Evolutionary conservation across 2,329 filamentous ascomycete species (phyloP).

Genomic region (Aspergillus novofumigatus): DNA sequence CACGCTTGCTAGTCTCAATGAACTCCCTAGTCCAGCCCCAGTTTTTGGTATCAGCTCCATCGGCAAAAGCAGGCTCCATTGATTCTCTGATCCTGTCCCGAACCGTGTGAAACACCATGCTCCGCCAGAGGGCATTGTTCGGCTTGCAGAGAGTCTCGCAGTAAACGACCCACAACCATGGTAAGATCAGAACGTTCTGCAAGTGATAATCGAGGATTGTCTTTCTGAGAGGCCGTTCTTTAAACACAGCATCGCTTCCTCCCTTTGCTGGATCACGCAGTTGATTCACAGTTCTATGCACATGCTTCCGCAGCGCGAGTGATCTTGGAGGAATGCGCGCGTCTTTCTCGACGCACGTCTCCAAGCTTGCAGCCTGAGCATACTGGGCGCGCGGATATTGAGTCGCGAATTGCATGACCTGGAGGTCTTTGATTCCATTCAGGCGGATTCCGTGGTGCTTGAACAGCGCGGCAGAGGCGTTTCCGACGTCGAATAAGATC

Average conservation of each 20-base stretch:
- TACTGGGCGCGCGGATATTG: slow-evolving; percentile 10
- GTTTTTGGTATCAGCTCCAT: not conserved
- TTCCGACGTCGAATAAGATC: slow-evolving; percentile 57
- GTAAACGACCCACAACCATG: not conserved
- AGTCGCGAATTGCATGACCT: slow-evolving; percentile 53
- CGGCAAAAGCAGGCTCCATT: not conserved
- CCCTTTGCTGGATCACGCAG: slow-evolving; percentile 27
- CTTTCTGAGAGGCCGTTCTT: slow-evolving; percentile 40
- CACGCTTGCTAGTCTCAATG: not conserved
- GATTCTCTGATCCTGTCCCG: not conserved
- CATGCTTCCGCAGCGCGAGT: not conserved
- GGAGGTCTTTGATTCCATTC: slow-evolving; percentile 48
- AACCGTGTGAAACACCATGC: not conserved
- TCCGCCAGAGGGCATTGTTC: not conserved
- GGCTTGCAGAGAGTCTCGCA: not conserved
- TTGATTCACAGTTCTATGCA: not conserved
- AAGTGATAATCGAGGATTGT: slow-evolving; percentile 45
- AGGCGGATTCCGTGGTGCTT: slow-evolving; percentile 43
- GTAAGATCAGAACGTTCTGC: slow-evolving; percentile 37
- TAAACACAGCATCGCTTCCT: slow-evolving; percentile 47
- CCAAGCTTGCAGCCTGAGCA: slow-evolving; percentile 31
- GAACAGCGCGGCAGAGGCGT: slow-evolving; percentile 55
- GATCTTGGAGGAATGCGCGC: not conserved
- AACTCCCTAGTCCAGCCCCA: not conserved
- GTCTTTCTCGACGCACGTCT: slow-evolving; percentile 37